Percentiles rank a stretch among this genome's conserved stretches.
phyloP scores from a whole-genome alignment of 2,329 filamentous ascomycete species.

The Paramyrothecium roridum region DNA sequence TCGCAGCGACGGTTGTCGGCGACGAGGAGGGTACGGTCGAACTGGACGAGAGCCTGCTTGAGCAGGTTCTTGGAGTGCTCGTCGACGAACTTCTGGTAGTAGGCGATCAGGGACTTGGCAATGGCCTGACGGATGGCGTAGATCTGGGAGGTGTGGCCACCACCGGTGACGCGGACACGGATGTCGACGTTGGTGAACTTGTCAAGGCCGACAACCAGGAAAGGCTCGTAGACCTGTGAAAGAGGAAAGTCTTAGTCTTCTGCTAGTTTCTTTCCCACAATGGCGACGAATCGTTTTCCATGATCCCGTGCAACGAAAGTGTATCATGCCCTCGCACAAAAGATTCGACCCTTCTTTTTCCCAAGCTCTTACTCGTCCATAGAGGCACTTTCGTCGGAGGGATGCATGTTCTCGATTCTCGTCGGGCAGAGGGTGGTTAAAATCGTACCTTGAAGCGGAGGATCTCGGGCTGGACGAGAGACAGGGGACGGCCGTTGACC shows the following conservation, averaged over 20 bases:
- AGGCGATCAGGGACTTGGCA: constrained; percentile 72
- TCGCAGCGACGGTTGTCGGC: constrained; percentile 99
- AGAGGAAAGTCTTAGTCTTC: constrained; percentile 14
- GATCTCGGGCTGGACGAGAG: constrained; percentile 92
- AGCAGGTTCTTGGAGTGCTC: constrained; percentile 99
- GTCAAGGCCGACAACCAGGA: constrained; percentile 95
- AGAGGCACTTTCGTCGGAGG: constrained; percentile 7
- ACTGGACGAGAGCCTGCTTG: constrained; percentile 94
- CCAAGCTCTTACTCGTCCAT: constrained; percentile 4
- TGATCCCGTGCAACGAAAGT: not conserved
- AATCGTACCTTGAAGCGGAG: constrained; percentile 87
- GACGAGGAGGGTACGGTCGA: constrained; percentile 95
- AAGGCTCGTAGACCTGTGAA: constrained; percentile 87
- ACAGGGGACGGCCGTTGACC: constrained; percentile 96
- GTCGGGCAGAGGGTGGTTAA: constrained; percentile 3
- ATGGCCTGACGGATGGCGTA: constrained; percentile 99
- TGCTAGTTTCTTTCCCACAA: constrained; percentile 5
- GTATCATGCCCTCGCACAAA: not conserved
- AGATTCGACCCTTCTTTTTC: not conserved
- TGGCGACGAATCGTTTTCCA: not conserved
- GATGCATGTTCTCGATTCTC: constrained; percentile 3
- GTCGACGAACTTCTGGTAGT: constrained; percentile 99
- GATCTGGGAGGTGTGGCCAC: constrained; percentile 96
- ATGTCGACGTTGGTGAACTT: constrained; percentile 98
- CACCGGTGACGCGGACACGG: constrained; percentile 91